Percentiles rank a stretch among this genome's conserved stretches.
Conservation (phyloP, 345 rosid genomes). For the Gossypioides kirkii region DNA sequence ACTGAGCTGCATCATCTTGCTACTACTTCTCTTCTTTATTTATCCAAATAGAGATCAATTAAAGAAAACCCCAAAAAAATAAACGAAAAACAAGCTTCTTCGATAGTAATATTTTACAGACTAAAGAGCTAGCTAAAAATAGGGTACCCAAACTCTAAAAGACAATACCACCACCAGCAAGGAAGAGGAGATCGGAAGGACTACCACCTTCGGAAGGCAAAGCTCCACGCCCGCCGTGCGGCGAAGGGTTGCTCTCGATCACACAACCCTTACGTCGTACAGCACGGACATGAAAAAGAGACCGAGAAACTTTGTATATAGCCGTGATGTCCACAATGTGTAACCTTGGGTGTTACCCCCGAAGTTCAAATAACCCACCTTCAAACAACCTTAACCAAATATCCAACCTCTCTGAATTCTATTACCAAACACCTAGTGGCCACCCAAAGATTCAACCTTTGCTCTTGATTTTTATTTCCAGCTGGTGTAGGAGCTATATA, state of each 20-base stretch:
- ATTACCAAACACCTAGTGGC: background rate
- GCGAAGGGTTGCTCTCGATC: conserved; percentile 83
- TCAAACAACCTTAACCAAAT: background rate
- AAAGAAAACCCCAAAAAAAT: conserved; percentile 11
- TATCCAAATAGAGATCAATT: conserved; percentile 11
- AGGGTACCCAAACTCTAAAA: background rate
- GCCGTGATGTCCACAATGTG: conserved; percentile 95
- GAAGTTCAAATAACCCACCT: background rate
- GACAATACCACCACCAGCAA: conserved; percentile 90
- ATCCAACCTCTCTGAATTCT: background rate
- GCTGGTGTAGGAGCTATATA: background rate
- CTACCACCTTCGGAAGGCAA: conserved; percentile 99
- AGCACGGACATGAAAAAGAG: conserved; percentile 66
- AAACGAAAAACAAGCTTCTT: conserved; percentile 14
- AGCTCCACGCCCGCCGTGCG: conserved; percentile 99
- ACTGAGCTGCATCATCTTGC: conserved; percentile 50
- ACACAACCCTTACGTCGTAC: conserved; percentile 81
- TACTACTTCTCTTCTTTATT: conserved; percentile 12
- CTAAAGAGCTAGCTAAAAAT: conserved; percentile 3
- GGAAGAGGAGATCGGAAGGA: conserved; percentile 99
- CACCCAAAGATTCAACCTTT: background rate
- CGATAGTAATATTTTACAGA: background rate
- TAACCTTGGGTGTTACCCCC: conserved; percentile 34
- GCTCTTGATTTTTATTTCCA: background rate
- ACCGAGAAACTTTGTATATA: conserved; percentile 62